A percentile compares a stretch with the other conserved stretches of the same genome.
Evolutionary conservation across 1,284 basidiomycete genomes (phyloP).

Genomic region (Ceratobasidium sp.): DNA sequence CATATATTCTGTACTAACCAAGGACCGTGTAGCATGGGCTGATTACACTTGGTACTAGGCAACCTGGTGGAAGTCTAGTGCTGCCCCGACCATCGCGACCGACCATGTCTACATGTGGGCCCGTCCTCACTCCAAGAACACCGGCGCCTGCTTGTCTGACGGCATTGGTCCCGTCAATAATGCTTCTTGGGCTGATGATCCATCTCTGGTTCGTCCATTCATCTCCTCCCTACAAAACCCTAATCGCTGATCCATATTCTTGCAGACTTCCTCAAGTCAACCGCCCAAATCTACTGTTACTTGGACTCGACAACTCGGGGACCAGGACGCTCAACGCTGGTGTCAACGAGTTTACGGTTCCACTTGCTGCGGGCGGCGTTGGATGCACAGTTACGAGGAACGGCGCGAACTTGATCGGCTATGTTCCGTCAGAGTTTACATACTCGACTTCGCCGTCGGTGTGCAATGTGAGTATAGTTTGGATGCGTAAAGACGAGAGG

Average conservation of each 20-base stretch:
- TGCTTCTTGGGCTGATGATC: slow-evolving; percentile 24
- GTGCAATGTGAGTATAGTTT: slow-evolving; percentile 21
- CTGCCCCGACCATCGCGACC: slow-evolving; percentile 52
- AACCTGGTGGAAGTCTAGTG: slow-evolving; percentile 44
- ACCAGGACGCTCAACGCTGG: slow-evolving; percentile 25
- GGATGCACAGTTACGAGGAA: slow-evolving; percentile 24
- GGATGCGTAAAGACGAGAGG: too few relatives aligned
- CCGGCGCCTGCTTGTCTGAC: slow-evolving; percentile 45
- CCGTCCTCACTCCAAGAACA: slow-evolving; percentile 58
- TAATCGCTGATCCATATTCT: background rate
- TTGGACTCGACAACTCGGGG: slow-evolving; percentile 22
- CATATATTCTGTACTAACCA: background rate
- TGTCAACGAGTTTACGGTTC: slow-evolving; percentile 39
- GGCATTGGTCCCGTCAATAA: slow-evolving; percentile 15
- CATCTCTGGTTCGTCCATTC: slow-evolving; percentile 13
- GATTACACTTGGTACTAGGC: slow-evolving; percentile 45
- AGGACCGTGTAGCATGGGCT: background rate
- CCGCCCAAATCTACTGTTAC: slow-evolving; percentile 23
- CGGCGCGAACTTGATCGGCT: slow-evolving; percentile 13
- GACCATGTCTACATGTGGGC: slow-evolving; percentile 60
- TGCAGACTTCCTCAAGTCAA: slow-evolving; percentile 20
- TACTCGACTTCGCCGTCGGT: slow-evolving; percentile 20
- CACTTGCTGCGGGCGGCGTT: slow-evolving; percentile 27
- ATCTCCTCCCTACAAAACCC: too few relatives aligned
- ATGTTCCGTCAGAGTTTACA: too few relatives aligned